phyloP scores from a whole-genome alignment of 2,329 filamentous ascomycete species.

The Colletotrichum sp. region DNA sequence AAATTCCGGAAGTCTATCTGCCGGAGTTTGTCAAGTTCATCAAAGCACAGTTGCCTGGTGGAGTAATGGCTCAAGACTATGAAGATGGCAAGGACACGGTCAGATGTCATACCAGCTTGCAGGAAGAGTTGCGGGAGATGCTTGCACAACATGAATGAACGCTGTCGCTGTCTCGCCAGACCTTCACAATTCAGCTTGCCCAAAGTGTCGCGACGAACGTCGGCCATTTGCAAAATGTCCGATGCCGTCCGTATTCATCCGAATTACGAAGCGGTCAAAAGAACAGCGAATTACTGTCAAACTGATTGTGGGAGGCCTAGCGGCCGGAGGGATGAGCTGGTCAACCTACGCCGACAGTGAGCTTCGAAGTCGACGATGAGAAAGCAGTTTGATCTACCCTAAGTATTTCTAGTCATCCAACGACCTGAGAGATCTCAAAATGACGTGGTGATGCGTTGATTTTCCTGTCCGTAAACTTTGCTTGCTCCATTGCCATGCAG shows the following conservation, averaged over 20 bases:
- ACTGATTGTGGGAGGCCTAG: neutral
- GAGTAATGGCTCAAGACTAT: slow-evolving; percentile 27
- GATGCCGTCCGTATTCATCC: neutral
- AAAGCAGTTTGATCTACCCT: accelerated
- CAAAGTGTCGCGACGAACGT: neutral
- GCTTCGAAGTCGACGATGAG: neutral
- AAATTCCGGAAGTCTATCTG: slow-evolving; percentile 26
- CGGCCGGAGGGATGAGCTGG: neutral
- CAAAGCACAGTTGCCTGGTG: slow-evolving; percentile 24
- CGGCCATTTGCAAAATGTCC: neutral
- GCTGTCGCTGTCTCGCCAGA: accelerated
- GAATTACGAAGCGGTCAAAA: neutral
- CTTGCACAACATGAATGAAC: neutral
- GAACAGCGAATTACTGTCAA: neutral
- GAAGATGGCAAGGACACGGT: slow-evolving; percentile 26
- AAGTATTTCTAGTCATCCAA: neutral
- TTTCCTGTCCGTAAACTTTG: neutral
- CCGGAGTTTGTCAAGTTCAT: neutral
- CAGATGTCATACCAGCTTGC: slow-evolving; percentile 26
- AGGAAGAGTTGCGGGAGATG: slow-evolving; percentile 22
- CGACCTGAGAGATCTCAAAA: neutral
- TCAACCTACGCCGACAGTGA: neutral
- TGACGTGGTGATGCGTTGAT: accelerated
- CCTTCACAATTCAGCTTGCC: neutral
- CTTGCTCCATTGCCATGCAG: neutral